These are phyloP conservation scores for Paulownia fortunei DNA, from an alignment of 257 asterid genomes.

Conservation along the genomic window DNA sequence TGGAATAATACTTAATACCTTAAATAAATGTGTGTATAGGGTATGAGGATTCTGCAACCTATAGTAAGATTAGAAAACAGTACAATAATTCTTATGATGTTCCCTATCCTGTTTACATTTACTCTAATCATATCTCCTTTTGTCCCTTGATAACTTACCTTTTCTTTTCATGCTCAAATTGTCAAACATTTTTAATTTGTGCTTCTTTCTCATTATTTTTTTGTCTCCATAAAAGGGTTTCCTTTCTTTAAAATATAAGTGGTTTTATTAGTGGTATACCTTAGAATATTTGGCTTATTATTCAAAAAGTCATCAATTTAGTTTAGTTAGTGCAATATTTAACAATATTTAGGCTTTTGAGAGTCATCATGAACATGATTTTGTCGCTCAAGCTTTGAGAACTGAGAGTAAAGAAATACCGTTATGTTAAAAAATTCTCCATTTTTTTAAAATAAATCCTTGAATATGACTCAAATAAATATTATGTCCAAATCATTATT, in stretches of 20 bases:
- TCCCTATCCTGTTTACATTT: slow-evolving; percentile 46
- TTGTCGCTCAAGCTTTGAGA: too few relatives aligned
- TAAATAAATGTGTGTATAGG: too few relatives aligned
- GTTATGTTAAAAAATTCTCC: too few relatives aligned
- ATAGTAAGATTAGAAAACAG: background rate
- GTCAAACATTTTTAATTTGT: slow-evolving; percentile 29
- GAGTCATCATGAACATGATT: too few relatives aligned
- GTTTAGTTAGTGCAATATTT: too few relatives aligned
- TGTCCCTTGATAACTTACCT: slow-evolving; percentile 27
- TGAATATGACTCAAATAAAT: too few relatives aligned
- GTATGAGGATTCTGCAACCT: too few relatives aligned
- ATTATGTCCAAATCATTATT: too few relatives aligned
- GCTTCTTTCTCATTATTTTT: slow-evolving; percentile 4
- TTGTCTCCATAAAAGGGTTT: too few relatives aligned
- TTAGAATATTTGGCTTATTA: background rate
- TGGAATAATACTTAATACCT: too few relatives aligned
- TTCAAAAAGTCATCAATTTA: background rate
- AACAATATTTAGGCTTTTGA: too few relatives aligned
- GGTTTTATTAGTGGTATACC: background rate
- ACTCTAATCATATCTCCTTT: slow-evolving; percentile 34
- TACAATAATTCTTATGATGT: slow-evolving; percentile 39
- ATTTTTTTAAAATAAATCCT: background rate
- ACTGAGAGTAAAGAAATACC: too few relatives aligned
- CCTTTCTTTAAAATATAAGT: background rate
- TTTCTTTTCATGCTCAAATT: background rate